Evolutionary conservation across 2,329 filamentous ascomycete species (phyloP).

Genomic region (Biscogniauxia marginata): DNA sequence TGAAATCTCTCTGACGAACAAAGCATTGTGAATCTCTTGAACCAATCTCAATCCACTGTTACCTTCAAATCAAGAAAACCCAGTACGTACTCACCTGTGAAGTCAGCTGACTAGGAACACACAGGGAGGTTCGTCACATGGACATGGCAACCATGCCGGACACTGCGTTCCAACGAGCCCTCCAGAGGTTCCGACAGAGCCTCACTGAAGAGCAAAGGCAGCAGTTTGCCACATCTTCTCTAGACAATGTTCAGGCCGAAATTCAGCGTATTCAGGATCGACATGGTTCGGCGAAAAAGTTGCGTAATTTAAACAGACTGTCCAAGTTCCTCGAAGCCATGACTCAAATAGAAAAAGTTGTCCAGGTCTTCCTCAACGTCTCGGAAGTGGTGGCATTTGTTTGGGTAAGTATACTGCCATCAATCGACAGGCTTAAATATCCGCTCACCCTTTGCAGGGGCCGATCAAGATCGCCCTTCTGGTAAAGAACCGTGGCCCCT

Average conservation of each 20-base stretch:
- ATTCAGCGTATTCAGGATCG: conserved; percentile 12
- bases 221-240: conserved; percentile 6
- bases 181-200: conserved; percentile 1
- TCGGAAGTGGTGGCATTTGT: conserved; percentile 20
- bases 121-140: too few species aligned
- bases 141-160: background rate
- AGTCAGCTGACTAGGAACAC: too few species aligned
- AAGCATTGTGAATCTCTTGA: too few species aligned
- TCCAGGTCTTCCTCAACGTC: conserved; percentile 21
- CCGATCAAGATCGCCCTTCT: conserved; percentile 13
- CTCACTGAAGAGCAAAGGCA: conserved; percentile 10
- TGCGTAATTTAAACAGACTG: conserved; percentile 16
- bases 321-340: conserved; percentile 23
- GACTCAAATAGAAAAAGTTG: conserved; percentile 21
- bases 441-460: conserved; percentile 1
- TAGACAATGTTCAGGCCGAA: conserved; percentile 9
- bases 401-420: conserved; percentile 21
- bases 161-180: background rate
- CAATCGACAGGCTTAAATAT: background rate
- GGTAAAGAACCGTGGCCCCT: too few species aligned
- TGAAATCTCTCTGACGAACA: too few species aligned
- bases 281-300: conserved; percentile 13
- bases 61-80: too few species aligned
- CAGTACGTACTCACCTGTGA: too few species aligned
- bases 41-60: too few species aligned